Evolutionary conservation across 495 filamentous ascomycete species (phyloP).

Genomic region (Aspergillus panamensis): DNA sequence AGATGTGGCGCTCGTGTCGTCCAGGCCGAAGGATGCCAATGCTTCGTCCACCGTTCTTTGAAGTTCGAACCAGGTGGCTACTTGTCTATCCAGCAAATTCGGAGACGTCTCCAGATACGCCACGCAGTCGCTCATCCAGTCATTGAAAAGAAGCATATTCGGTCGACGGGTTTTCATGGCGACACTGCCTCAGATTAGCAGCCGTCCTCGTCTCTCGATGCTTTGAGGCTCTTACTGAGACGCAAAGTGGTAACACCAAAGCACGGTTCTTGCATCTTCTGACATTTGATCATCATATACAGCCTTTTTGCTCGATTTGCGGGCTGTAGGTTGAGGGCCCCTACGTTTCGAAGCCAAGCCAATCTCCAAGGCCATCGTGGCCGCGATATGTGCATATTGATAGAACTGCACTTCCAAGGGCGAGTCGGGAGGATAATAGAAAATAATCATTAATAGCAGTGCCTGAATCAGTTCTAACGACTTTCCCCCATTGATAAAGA

Average conservation of each 20-base stretch:
- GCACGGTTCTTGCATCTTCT: conserved; percentile 42
- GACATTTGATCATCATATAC: conserved; percentile 36
- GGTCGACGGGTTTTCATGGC: conserved; percentile 50
- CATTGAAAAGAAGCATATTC: conserved; percentile 48
- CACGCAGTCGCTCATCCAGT: conserved; percentile 48
- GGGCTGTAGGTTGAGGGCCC: conserved; percentile 23
- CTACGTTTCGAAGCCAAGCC: conserved; percentile 41
- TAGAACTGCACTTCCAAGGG: conserved; percentile 50
- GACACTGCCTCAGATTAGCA: conserved; percentile 32
- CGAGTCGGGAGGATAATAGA: conserved; percentile 48
- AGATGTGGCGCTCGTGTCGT: conserved; percentile 43
- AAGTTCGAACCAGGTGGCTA: conserved; percentile 46
- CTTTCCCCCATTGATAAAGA: conserved; percentile 50
- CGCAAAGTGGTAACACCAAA: conserved; percentile 47
- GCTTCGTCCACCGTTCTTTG: conserved; percentile 49
- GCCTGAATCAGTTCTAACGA: conserved; percentile 53
- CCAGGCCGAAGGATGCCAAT: conserved; percentile 45
- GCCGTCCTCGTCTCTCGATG: not conserved
- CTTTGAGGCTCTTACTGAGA: conserved; percentile 32
- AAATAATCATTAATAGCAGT: conserved; percentile 45
- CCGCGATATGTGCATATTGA: conserved; percentile 53
- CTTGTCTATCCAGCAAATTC: conserved; percentile 36
- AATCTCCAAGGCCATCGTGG: conserved; percentile 53
- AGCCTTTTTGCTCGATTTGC: conserved; percentile 19
- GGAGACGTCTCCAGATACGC: conserved; percentile 38